These are phyloP conservation scores for Aspergillus sp. DNA, from an alignment of 2,329 filamentous ascomycete genomes.

Conservation along the genomic window DNA sequence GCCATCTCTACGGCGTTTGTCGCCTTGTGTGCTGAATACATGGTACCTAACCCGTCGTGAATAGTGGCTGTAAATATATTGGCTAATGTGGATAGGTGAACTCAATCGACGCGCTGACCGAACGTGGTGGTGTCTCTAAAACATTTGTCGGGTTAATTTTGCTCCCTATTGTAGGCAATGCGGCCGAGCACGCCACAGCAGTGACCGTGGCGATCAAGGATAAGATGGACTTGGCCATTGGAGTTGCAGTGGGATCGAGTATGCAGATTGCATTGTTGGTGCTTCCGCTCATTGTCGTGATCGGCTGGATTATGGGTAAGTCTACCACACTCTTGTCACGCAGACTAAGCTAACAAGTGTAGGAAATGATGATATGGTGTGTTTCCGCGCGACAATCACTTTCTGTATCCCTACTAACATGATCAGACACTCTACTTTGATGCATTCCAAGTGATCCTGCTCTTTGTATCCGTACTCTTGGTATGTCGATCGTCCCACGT, in stretches of 20 bases:
- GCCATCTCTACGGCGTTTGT: conserved; percentile 73
- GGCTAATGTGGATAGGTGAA: conserved; percentile 37
- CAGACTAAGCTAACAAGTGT: conserved; percentile 8
- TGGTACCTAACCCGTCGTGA: conserved; percentile 39
- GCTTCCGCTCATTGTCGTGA: conserved; percentile 59
- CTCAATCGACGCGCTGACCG: conserved; percentile 57
- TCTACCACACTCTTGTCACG: background rate
- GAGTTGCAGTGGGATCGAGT: conserved; percentile 64
- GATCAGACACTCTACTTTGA: conserved; percentile 72
- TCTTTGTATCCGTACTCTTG: conserved; percentile 57
- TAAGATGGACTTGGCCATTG: conserved; percentile 68
- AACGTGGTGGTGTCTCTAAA: conserved; percentile 50
- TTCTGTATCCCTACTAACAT: conserved; percentile 11
- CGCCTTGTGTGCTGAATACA: conserved; percentile 70
- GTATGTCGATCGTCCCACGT: conserved; percentile 23
- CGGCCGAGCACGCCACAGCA: conserved; percentile 65
- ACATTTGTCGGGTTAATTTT: conserved; percentile 66
- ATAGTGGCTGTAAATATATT: background rate
- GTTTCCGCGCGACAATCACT: background rate
- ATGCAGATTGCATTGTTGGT: conserved; percentile 67
- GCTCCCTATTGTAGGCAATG: conserved; percentile 65
- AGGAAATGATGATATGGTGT: conserved; percentile 58
- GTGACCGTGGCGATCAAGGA: conserved; percentile 63
- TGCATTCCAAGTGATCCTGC: conserved; percentile 74
- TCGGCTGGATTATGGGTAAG: conserved; percentile 59